Evolutionary conservation across 2,329 filamentous ascomycete genomes (phyloP).

Genomic region (Dothistroma pini): DNA sequence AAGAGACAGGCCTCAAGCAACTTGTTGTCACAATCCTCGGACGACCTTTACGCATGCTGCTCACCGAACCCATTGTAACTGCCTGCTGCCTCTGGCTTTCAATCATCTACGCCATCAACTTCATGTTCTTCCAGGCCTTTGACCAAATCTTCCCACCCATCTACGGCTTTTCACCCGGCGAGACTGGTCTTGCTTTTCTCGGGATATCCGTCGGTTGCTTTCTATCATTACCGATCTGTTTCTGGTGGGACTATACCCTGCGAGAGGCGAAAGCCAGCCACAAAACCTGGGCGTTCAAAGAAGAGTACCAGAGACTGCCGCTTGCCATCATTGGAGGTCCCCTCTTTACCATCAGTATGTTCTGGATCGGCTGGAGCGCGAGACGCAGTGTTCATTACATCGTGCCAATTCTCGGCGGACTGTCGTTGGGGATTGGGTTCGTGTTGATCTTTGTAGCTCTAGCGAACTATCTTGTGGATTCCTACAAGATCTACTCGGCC

Average conservation of each 20-base stretch:
- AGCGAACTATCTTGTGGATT: conserved; percentile 49
- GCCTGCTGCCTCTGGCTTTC: conserved; percentile 67
- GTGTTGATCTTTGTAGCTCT: conserved; percentile 46
- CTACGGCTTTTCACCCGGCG: conserved; percentile 12
- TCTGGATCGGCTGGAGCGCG: conserved; percentile 60
- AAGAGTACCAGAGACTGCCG: conserved; percentile 65
- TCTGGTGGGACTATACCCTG: conserved; percentile 17
- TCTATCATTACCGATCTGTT: conserved; percentile 6
- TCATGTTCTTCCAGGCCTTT: conserved; percentile 40
- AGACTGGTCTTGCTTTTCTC: conserved; percentile 19
- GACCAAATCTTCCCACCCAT: conserved; percentile 16
- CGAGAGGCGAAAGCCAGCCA: conserved; percentile 7
- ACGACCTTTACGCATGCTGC: conserved; percentile 65
- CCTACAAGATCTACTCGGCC: conserved; percentile 45
- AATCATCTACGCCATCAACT: conserved; percentile 57
- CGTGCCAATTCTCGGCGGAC: conserved; percentile 48
- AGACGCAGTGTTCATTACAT: conserved; percentile 45
- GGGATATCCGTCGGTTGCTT: conserved; percentile 14
- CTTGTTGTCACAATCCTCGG: conserved; percentile 63
- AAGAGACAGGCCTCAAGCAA: conserved; percentile 54
- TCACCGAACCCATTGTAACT: conserved; percentile 65
- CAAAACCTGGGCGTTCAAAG: conserved; percentile 52
- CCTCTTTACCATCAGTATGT: conserved; percentile 40
- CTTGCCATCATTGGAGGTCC: conserved; percentile 66
- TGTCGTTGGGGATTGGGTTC: conserved; percentile 50